Conservation (phyloP, 1,284 basidiomycete genomes). For the Megacollybia platyphylla region DNA sequence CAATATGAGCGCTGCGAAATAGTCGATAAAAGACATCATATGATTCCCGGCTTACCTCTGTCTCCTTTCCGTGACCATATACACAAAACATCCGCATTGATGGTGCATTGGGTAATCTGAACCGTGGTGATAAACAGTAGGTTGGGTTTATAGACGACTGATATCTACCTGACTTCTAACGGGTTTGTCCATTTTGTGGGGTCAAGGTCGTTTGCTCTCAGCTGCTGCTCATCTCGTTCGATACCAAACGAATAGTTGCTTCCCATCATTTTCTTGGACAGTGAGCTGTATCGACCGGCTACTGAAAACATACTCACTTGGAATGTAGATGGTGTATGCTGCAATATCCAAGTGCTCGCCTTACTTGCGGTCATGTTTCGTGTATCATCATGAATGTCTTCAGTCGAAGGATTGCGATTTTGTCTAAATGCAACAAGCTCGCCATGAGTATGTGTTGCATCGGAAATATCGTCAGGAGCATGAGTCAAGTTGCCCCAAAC, state of each 20-base stretch:
- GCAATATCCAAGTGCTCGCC: conserved; percentile 71
- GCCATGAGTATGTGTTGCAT: conserved; percentile 48
- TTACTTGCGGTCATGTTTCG: conserved; percentile 74
- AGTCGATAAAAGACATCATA: background rate
- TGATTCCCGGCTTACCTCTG: conserved; percentile 49
- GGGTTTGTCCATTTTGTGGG: conserved; percentile 92
- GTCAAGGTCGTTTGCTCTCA: conserved; percentile 60
- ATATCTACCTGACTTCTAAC: conserved; percentile 64
- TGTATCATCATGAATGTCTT: conserved; percentile 14
- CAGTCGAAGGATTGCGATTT: conserved; percentile 9
- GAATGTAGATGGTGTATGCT: conserved; percentile 77
- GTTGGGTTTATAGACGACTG: background rate
- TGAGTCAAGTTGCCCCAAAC: conserved; percentile 77
- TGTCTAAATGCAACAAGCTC: conserved; percentile 75
- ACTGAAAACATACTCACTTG: conserved; percentile 33
- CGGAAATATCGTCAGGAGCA: conserved; percentile 70
- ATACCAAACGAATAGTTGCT: conserved; percentile 92
- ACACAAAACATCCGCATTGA: conserved; percentile 90
- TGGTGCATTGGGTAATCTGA: conserved; percentile 79
- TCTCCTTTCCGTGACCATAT: conserved; percentile 95
- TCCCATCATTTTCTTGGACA: conserved; percentile 69
- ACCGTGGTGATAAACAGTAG: background rate
- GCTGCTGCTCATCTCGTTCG: conserved; percentile 58
- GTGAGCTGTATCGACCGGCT: background rate
- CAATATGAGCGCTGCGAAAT: conserved; percentile 59